These are phyloP conservation scores for Leccinum longicurvipes DNA, from an alignment of 768 basidiomycete genomes.

Conservation along the genomic window DNA sequence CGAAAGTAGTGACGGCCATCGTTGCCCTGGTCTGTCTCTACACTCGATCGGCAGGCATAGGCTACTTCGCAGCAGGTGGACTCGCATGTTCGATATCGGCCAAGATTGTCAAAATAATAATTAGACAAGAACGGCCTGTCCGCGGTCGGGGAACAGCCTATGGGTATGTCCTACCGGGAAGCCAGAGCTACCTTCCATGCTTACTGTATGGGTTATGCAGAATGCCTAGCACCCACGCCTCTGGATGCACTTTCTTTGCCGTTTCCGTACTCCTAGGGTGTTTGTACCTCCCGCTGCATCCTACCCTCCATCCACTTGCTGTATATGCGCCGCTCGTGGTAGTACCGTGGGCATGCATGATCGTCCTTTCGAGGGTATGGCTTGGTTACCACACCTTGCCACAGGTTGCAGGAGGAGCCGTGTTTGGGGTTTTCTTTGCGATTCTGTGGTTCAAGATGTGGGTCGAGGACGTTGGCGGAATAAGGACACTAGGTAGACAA, in stretches of 20 bases:
- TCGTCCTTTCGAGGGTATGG: constrained; percentile 67
- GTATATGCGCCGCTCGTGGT: constrained; percentile 43
- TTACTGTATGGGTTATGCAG: constrained; percentile 34
- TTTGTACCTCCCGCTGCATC: constrained; percentile 55
- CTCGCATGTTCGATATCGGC: constrained; percentile 53
- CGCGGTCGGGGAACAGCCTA: constrained; percentile 52
- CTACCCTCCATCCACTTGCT: constrained; percentile 40
- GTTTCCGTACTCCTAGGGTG: constrained; percentile 59
- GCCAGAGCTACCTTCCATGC: not conserved
- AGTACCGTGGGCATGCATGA: constrained; percentile 51
- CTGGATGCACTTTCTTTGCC: constrained; percentile 62
- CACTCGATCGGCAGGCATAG: constrained; percentile 59
- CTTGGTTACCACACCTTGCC: constrained; percentile 73
- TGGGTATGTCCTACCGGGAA: constrained; percentile 49
- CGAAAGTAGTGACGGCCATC: constrained; percentile 49
- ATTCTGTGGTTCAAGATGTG: constrained; percentile 57
- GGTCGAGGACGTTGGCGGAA: constrained; percentile 29
- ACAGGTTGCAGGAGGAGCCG: constrained; percentile 60
- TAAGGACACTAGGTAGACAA: constrained; percentile 19
- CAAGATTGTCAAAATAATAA: constrained; percentile 55
- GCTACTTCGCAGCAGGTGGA: constrained; percentile 59
- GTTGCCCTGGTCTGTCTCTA: constrained; percentile 51
- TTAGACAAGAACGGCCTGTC: constrained; percentile 64
- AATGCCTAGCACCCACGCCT: constrained; percentile 84
- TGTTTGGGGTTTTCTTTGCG: constrained; percentile 54